Percentiles rank a stretch among this genome's conserved stretches.
These are phyloP conservation scores for Tulasnella sp. DNA, from an alignment of 768 basidiomycete species.

Conservation along the genomic window DNA sequence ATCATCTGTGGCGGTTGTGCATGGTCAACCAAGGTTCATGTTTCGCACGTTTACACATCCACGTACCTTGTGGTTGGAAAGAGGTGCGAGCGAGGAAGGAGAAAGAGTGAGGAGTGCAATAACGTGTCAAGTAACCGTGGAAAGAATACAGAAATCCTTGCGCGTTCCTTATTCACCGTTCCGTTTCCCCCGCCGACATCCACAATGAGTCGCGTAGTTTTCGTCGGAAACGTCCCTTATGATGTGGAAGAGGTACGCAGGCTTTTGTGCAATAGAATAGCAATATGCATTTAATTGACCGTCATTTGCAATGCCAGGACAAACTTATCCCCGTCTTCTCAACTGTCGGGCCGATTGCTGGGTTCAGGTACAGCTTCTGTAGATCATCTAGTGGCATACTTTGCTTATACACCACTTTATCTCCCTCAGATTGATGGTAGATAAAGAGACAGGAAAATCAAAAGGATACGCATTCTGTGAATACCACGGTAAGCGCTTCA, in stretches of 20 bases:
- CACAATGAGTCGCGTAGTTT: conserved; percentile 15
- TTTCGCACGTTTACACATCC: no score
- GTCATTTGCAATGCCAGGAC: conserved; percentile 38
- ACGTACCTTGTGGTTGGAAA: no score
- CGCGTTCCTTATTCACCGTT: no score
- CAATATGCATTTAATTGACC: neutral
- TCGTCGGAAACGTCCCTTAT: conserved; percentile 40
- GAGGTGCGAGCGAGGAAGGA: no score
- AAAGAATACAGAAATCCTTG: no score
- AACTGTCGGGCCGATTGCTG: conserved; percentile 76
- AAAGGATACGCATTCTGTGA: conserved; percentile 92
- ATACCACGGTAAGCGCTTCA: conserved; percentile 56
- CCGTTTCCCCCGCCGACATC: no score
- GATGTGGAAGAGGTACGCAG: conserved; percentile 65
- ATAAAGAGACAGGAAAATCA: conserved; percentile 88
- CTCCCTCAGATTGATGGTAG: conserved; percentile 61
- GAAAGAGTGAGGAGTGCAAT: no score
- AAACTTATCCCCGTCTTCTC: conserved; percentile 83
- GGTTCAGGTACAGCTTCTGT: conserved; percentile 52
- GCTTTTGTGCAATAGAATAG: neutral
- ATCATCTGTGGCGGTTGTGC: conserved; percentile 44
- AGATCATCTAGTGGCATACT: neutral
- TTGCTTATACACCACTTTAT: neutral
- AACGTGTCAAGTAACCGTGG: no score
- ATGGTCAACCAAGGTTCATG: no score